Base-by-base conservation (phyloP, 306 rosid species). In the Rubus idaeus region DNA sequence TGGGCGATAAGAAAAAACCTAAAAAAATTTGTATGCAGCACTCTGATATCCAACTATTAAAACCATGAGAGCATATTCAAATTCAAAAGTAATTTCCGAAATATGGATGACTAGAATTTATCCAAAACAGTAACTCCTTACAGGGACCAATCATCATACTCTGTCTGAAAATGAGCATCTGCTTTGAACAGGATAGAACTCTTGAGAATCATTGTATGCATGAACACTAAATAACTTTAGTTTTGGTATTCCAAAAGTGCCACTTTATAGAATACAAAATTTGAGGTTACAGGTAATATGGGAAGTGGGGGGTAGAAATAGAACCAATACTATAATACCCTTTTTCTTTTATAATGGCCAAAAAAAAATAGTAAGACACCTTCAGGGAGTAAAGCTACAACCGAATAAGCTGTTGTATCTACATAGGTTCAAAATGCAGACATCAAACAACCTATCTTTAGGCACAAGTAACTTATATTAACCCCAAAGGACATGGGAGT, bases 71-170 rank as follows among this genome's bases (percentile, higher is more conserved):
- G 35, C 35, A 23, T 23, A 23, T 23, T 23, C 26, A 30, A 55
- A 66, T 37, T 26, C 17, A 10, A 39, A 35, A 75, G 53, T 10
- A 69, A 23, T 42, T 23, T 23, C 42, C 23, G 10, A 26, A 4
- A 30, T 14, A 68, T 68, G 72, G 51, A 10, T n/a, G 53, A 3
- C 16, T 44, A 46, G 3, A 50, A 42, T 8, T 68, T 23, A 68
- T 68, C 72, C 4, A 46, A 86, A 87, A 30, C 35, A 30, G 35
- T 30, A 30, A 30, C 35, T 30, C 35, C 35, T 30, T 30, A 30
- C 35, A 2, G 35, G 35, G 35, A 30, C 35, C 35, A 30, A 30
- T 30, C 35, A 30, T 30, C 35, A 30, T 30, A 30, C 35, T 30
- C 46, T 23, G 26, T 23, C 26, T 42, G 46, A 8, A 42, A 42